Conservation (phyloP, 495 filamentous ascomycete genomes). For the Tuber calosporum region DNA sequence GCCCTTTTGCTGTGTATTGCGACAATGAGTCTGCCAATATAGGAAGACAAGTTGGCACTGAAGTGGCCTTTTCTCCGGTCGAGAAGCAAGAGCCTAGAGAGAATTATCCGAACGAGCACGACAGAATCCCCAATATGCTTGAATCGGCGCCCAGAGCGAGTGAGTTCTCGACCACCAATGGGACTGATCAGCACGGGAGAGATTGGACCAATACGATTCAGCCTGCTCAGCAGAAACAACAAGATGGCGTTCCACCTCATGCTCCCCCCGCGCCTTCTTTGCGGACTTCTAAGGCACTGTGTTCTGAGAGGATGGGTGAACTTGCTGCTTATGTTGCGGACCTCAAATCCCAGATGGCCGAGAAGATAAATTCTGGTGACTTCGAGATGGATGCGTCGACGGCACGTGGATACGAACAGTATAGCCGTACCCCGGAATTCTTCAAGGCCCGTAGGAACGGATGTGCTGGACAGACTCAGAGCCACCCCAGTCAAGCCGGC, state of each 20-base stretch:
- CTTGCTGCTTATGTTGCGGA: not conserved
- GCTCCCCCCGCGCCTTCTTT: not conserved
- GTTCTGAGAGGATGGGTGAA: not conserved
- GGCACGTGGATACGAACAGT: not conserved
- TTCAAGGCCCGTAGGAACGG: not conserved
- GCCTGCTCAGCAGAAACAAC: not conserved
- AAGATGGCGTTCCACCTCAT: not conserved
- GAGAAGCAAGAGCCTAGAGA: not conserved
- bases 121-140: not conserved
- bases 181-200: not conserved
- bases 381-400: not conserved
- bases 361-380: not conserved
- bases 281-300: not conserved
- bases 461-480: not conserved
- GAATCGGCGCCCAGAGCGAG: too few relatives aligned
- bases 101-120: not conserved
- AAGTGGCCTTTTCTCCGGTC: too few relatives aligned
- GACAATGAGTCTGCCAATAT: not conserved
- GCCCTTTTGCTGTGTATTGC: not conserved
- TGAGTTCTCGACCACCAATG: too few relatives aligned
- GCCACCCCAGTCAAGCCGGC: not conserved
- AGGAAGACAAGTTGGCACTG: not conserved
- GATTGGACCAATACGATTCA: not conserved
- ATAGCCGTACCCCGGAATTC: not conserved
- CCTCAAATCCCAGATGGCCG: not conserved